A percentile compares a stretch with the other conserved stretches of the same genome.
Conservation (phyloP, 148 eudicot species). For the Simmondsia chinensis region DNA sequence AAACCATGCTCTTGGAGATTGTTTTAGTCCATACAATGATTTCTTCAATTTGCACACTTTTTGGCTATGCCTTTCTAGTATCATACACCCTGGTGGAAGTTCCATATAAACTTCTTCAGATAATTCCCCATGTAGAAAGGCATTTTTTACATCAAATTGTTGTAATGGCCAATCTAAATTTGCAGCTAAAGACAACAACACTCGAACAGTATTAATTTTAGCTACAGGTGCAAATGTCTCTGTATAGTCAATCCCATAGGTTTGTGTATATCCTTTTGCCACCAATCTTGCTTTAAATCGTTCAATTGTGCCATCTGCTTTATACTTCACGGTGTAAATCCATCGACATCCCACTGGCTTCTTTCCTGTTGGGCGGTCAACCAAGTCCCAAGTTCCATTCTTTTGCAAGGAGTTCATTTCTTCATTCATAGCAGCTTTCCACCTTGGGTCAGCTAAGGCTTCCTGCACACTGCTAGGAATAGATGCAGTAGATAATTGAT, state of each 20-base stretch:
- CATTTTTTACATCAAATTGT: too few species aligned
- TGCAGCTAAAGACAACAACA: neutral
- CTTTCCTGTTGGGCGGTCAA: neutral
- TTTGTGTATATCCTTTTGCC: too few species aligned
- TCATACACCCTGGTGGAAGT: too few species aligned
- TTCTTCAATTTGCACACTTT: too few species aligned
- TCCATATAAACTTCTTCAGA: too few species aligned
- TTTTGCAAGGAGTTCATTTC: neutral
- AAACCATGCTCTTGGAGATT: too few species aligned
- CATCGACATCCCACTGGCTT: conserved; percentile 1
- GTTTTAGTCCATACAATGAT: too few species aligned
- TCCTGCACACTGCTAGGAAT: neutral
- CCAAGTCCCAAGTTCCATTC: neutral
- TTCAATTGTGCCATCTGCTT: neutral
- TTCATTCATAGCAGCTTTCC: neutral
- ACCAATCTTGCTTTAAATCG: neutral
- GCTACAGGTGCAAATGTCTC: neutral
- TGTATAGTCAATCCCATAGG: neutral
- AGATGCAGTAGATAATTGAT: neutral
- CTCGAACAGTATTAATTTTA: neutral
- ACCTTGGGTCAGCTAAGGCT: neutral
- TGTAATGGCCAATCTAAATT: neutral
- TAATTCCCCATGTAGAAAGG: too few species aligned
- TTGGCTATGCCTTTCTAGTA: too few species aligned
- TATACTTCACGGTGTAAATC: neutral